These are phyloP conservation scores for Chenopodium formosanum DNA, from an alignment of 148 eudicot genomes.

Conservation along the genomic window DNA sequence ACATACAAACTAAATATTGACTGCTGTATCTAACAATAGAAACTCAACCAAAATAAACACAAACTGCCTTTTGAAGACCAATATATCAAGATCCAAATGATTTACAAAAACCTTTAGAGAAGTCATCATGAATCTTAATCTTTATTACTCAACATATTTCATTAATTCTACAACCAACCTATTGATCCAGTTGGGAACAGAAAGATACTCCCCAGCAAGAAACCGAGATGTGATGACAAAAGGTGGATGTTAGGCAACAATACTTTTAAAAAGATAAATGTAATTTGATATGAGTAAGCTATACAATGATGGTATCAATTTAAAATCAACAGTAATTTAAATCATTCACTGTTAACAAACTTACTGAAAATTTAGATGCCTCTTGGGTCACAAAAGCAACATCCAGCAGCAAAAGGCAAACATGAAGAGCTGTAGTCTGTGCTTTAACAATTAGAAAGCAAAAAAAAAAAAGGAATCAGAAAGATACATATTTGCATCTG, in stretches of 20 bases:
- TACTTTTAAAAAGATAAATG: not conserved
- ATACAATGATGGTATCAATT: not conserved
- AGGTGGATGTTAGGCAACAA: constrained; percentile 1
- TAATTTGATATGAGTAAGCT: not conserved
- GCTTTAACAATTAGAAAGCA: constrained; percentile 7
- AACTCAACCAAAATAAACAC: not conserved
- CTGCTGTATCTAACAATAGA: not conserved
- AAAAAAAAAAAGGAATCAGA: constrained; percentile 12
- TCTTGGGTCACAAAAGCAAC: constrained; percentile 64
- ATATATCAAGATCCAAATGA: not conserved
- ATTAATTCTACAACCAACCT: not conserved
- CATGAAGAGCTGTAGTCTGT: constrained; percentile 77
- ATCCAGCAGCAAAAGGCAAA: constrained; percentile 85
- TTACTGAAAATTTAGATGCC: constrained; percentile 71
- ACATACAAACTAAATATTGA: not conserved
- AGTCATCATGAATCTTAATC: constrained; percentile 1
- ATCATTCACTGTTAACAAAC: constrained; percentile 26
- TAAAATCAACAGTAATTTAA: not conserved
- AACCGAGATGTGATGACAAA: not conserved
- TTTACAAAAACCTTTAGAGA: not conserved
- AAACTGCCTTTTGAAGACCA: not conserved
- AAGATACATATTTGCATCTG: not conserved
- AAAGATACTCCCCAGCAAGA: not conserved
- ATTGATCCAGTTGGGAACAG: not conserved
- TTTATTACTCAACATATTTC: not conserved